A percentile compares a stretch with the other conserved stretches of the same genome.
Evolutionary conservation across 306 rosid genomes (phyloP).

Genomic region (Carpinus viminea): DNA sequence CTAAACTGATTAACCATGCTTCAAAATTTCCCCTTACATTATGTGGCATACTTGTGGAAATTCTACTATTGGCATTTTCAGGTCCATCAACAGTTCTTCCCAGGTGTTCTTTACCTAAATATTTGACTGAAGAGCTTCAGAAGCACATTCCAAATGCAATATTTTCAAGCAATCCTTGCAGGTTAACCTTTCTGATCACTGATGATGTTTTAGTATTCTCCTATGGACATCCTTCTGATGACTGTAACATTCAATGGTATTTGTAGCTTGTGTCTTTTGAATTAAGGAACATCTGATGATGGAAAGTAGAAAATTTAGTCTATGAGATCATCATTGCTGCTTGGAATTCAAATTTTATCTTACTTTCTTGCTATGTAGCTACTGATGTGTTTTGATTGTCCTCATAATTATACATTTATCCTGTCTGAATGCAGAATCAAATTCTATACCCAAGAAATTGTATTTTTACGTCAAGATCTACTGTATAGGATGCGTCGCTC

Average conservation of each 20-base stretch:
- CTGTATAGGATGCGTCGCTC: slow-evolving; percentile 88
- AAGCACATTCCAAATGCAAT: slow-evolving; percentile 75
- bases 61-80: slow-evolving; percentile 22
- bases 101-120: slow-evolving; percentile 75
- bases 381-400: slow-evolving; percentile 22
- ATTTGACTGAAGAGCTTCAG: slow-evolving; percentile 80
- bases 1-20: slow-evolving; percentile 13
- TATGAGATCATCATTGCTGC: slow-evolving; percentile 11
- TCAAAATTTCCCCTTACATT: slow-evolving; percentile 6
- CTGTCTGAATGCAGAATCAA: slow-evolving; percentile 64
- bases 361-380: slow-evolving; percentile 14
- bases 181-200: slow-evolving; percentile 44
- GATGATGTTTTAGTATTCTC: background rate
- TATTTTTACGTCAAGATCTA: slow-evolving; percentile 82
- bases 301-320: background rate
- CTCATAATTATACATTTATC: slow-evolving; percentile 16
- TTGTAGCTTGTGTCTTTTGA: background rate
- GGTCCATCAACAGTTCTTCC: slow-evolving; percentile 86
- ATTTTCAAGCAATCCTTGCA: slow-evolving; percentile 94
- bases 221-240: slow-evolving; percentile 4
- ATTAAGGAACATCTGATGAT: background rate
- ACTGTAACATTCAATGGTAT: background rate
- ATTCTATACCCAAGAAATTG: slow-evolving; percentile 80
- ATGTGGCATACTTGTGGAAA: background rate
- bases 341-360: background rate